phyloP scores from a whole-genome alignment of 768 basidiomycete genomes.

The Lactarius trivialis region DNA sequence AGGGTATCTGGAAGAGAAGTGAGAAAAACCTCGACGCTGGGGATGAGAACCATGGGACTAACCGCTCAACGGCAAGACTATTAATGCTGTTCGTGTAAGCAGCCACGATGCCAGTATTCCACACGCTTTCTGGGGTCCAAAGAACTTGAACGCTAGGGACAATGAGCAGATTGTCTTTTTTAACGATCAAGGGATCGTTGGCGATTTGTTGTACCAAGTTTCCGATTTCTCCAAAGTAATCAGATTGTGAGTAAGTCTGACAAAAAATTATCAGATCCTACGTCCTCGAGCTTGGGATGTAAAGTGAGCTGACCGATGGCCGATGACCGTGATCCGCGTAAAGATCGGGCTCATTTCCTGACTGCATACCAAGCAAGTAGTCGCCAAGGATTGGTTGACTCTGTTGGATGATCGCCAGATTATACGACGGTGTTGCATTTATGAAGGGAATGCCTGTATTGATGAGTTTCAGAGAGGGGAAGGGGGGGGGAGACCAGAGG shows the following conservation, averaged over 20 bases:
- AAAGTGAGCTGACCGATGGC: slow-evolving; percentile 10
- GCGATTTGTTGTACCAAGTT: slow-evolving; percentile 13
- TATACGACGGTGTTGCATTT: slow-evolving; percentile 48
- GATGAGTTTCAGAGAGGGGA: not conserved
- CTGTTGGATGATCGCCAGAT: slow-evolving; percentile 47
- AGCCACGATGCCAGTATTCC: slow-evolving; percentile 17
- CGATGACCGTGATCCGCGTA: slow-evolving; percentile 34
- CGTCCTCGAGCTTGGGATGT: not conserved
- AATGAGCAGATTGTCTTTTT: slow-evolving; percentile 14
- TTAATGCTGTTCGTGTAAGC: slow-evolving; percentile 7
- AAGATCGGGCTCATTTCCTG: slow-evolving; percentile 78
- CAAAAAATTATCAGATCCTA: not conserved
- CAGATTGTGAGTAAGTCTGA: slow-evolving; percentile 22
- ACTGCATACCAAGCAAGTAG: slow-evolving; percentile 57
- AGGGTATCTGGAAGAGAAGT: slow-evolving; percentile 41
- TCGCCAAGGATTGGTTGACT: slow-evolving; percentile 57
- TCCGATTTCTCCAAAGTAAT: slow-evolving; percentile 32
- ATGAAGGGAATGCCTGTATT: slow-evolving; percentile 54
- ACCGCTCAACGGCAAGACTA: slow-evolving; percentile 20
- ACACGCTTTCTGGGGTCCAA: slow-evolving; percentile 20
- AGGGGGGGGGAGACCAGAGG: not conserved
- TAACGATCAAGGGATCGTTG: slow-evolving; percentile 4
- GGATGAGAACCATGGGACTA: not conserved
- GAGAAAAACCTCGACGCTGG: not conserved
- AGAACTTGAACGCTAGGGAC: slow-evolving; percentile 14